Base-by-base conservation (phyloP, 2,329 filamentous ascomycete genomes). In the Neofusicoccum sp. region DNA sequence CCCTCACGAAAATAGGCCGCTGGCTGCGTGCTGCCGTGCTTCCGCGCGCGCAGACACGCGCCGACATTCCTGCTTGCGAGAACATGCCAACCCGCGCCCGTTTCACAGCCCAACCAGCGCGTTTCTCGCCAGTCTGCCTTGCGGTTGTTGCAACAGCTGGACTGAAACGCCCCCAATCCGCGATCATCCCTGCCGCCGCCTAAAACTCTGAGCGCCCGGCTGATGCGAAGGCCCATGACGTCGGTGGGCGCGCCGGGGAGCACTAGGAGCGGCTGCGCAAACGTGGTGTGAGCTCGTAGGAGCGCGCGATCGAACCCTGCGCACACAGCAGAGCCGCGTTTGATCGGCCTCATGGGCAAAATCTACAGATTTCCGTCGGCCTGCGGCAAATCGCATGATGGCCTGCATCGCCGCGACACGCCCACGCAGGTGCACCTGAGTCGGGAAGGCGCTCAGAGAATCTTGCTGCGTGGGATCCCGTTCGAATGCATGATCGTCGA, bases 401-500 rank as follows among this genome's bases (percentile, higher is more conserved):
- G 14, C 49, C 49, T 54, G 49, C 49, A 16, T 20, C 11, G 47
- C 38, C 38, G 47, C 20, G 47, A 51, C n/a, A 51, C 9, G 31
- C 16, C 47, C 33, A 12, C 33, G 51, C 51, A 56, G 51, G 28
- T 43, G 36, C 16, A 11, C 11, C 51, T 31, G 6, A 31, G 38
- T 56, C 28, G 11, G 51, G 51, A 56, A 56, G 34, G 38, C 8
- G 20, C 4, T 9, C 28, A 44, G 38, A 7, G n/a, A 56, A 56
- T 56, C 51, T 6, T 33, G 51, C 38, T 54, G 49, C 49, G 11
- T n/a, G 34, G 36, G 49, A 40, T 54, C 36, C 51, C 26, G 36
- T 56, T 31, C 51, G 9, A 11, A 16, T 56, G 14, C 38, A 56
- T 24, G 45, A 60, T 60, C 58, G 58, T 30, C 58, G 14, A 28